Evolutionary conservation across 176 grass and related monocot species (phyloP), one percentile per base, ranked within the genome.

Genomic region (Chloris gayana): DNA sequence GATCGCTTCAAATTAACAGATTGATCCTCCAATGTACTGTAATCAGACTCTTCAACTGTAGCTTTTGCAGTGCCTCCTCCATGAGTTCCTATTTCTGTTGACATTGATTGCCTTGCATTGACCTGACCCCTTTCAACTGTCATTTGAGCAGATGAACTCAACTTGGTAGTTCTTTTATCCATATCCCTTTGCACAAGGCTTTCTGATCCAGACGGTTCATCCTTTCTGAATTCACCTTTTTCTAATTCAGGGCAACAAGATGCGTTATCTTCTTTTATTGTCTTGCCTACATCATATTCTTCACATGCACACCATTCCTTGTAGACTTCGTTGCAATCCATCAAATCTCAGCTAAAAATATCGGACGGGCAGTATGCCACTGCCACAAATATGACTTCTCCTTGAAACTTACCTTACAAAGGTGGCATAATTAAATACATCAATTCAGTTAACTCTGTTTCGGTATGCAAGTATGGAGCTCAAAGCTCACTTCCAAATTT

Each of bases 141-240:
- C 30, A 46, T 19, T 65, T 72, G 19, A 64, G 71, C 47, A 47
- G 34, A 84, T 64, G 63, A 64, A 73, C 41, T 33, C 13, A 65
- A 33, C 71, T 80, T 76, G 62, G 24, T 31, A 58, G 11, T 21
- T 79, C 27, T 70, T 70, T 22, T 53, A 86, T 68, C 49, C 34
- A 42, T 64, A 53, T 50, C 69, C 44, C 57, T 82, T 59, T 46
- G 65, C 29, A 77, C 31, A 85, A 69, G 24, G 25, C 45, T 68
- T 59, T 19, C 60, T 62, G 30, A 61, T 59, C 21, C 58, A 72
- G 34, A 70, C 72, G 71, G 57, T 13, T 59, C 44, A 72, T 83
- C 78, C 74, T 42, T 79, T 76, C 73, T 87, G 67, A 91, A 74
- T 46, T 87, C 81, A 42, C 81, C 84, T 87, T 91, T 81, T 87